Conservation (phyloP, 768 basidiomycete genomes). For the Coprinopsis marcescibilis region DNA sequence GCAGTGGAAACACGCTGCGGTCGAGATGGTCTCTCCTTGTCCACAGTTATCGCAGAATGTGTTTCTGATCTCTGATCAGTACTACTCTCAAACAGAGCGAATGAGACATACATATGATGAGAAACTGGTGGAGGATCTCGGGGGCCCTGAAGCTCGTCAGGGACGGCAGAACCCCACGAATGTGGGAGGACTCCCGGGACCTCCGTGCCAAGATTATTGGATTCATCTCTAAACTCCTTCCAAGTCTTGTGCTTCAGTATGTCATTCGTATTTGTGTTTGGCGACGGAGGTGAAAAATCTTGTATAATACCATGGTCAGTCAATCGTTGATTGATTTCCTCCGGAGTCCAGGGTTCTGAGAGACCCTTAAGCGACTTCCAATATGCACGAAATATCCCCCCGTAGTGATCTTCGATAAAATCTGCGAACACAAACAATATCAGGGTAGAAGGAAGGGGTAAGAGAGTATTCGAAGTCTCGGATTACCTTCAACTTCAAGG, state of each 20-base stretch:
- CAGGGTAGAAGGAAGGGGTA: background rate
- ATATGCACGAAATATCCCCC: conserved; percentile 1
- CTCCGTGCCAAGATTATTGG: background rate
- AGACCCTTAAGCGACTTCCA: background rate
- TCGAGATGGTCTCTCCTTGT: background rate
- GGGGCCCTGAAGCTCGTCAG: no score
- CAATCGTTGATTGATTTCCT: background rate
- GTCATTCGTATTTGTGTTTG: background rate
- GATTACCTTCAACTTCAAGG: background rate
- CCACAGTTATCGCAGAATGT: conserved; percentile 1
- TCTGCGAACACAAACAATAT: background rate
- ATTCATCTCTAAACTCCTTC: background rate
- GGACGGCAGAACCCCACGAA: background rate
- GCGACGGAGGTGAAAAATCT: background rate
- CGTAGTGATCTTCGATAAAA: background rate
- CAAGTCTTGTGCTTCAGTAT: background rate
- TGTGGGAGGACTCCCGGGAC: background rate
- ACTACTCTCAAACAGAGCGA: background rate
- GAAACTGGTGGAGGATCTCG: background rate
- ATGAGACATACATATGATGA: background rate
- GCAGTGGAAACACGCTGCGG: background rate
- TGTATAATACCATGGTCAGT: background rate
- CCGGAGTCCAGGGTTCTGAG: background rate
- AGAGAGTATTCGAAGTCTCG: background rate
- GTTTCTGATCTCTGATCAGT: background rate